Percentiles rank a stretch among this genome's conserved stretches.
phyloP scores from a whole-genome alignment of 2,329 filamentous ascomycete genomes.

The Paraphoma chrysanthemicola region DNA sequence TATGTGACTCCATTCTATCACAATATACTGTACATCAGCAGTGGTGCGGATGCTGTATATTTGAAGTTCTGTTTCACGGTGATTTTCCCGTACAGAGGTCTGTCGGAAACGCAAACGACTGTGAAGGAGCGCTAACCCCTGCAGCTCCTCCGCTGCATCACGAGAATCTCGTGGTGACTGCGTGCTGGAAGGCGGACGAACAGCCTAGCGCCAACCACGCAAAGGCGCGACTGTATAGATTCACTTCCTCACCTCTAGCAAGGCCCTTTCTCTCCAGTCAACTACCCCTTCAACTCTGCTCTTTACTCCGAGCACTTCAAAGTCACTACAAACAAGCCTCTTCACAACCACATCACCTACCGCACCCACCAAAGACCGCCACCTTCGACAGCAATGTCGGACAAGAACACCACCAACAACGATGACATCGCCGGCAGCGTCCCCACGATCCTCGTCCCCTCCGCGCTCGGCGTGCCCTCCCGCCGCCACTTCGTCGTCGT shows the following conservation, averaged over 20 bases:
- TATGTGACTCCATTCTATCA: too few species aligned
- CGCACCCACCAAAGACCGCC: background rate
- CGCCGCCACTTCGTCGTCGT: conserved; percentile 7
- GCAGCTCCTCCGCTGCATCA: too few species aligned
- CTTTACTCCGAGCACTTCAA: background rate
- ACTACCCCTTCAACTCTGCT: background rate
- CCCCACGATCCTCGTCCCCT: conserved; percentile 3
- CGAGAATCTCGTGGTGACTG: background rate
- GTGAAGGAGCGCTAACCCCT: too few species aligned
- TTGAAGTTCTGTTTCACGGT: too few species aligned
- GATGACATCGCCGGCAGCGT: background rate
- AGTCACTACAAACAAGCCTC: background rate
- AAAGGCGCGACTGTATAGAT: background rate
- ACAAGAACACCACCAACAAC: background rate
- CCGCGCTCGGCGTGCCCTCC: background rate
- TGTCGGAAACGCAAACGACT: too few species aligned
- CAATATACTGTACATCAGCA: too few species aligned
- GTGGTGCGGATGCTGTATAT: too few species aligned
- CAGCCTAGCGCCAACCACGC: background rate
- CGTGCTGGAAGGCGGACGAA: background rate
- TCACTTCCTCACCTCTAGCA: background rate
- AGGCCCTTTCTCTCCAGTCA: background rate
- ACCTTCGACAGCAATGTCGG: conserved; percentile 1
- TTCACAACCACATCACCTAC: background rate
- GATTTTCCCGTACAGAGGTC: too few species aligned